Conservation (phyloP, 768 basidiomycete genomes). For the Collybia nuda region DNA sequence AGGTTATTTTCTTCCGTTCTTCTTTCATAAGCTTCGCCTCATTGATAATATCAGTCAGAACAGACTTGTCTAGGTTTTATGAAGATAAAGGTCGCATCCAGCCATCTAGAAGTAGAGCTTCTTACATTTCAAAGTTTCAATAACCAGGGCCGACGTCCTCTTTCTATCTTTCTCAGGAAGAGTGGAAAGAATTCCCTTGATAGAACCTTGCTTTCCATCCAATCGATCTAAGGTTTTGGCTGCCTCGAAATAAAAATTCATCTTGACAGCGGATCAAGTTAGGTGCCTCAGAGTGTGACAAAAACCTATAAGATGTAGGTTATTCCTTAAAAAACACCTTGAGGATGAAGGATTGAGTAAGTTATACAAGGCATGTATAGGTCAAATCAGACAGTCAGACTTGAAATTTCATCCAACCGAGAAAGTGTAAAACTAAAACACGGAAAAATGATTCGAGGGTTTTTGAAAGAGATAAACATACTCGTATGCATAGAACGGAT, state of each 20-base stretch:
- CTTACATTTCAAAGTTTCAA: conserved; percentile 95
- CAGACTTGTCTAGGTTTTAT: conserved; percentile 67
- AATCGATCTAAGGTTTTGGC: conserved; percentile 81
- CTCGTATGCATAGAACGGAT: no score
- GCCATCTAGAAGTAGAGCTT: background rate
- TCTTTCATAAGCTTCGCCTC: conserved; percentile 66
- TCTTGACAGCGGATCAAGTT: conserved; percentile 38
- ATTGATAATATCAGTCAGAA: conserved; percentile 69
- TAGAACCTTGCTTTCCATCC: conserved; percentile 87
- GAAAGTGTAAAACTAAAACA: conserved; percentile 93
- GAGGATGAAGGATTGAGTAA: background rate
- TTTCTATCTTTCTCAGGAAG: conserved; percentile 75
- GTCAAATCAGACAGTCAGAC: conserved; percentile 25
- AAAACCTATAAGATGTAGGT: conserved; percentile 11
- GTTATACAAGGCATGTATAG: conserved; percentile 2
- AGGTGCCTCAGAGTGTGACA: conserved; percentile 18
- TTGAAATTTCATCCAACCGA: conserved; percentile 45
- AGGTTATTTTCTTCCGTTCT: conserved; percentile 77
- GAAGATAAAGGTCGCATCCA: background rate
- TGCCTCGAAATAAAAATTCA: conserved; percentile 97
- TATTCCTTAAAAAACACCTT: conserved; percentile 13
- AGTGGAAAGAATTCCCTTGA: conserved; percentile 78
- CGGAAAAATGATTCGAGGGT: no score
- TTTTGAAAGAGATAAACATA: no score
- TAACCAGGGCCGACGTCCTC: conserved; percentile 81